phyloP scores from a whole-genome alignment of 2,329 filamentous ascomycete genomes.

The Plectosphaerella sp. region DNA sequence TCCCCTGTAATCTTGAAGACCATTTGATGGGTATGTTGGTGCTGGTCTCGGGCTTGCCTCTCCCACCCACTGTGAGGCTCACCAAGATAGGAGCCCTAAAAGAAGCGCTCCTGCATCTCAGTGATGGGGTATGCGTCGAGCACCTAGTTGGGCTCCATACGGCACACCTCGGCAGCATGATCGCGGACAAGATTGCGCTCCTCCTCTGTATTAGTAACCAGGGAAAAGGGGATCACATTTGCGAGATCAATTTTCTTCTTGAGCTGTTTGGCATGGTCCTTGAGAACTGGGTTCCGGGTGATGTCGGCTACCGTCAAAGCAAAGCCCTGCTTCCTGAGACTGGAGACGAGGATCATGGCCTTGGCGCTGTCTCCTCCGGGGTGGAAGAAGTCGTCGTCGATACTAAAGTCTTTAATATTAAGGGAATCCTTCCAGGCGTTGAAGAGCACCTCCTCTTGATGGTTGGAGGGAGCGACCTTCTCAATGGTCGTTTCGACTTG shows the following conservation, averaged over 20 bases:
- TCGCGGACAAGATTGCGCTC: not conserved
- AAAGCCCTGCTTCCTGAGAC: not conserved
- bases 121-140: not conserved
- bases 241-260: not conserved
- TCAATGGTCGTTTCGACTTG: not conserved
- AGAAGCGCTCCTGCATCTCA: conserved; percentile 3
- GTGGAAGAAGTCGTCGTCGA: conserved; percentile 55
- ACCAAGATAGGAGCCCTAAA: not conserved
- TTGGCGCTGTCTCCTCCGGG: conserved; percentile 45
- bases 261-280: not conserved
- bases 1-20: not conserved
- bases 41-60: not conserved
- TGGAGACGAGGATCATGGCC: conserved; percentile 1
- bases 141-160: not conserved
- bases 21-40: not conserved
- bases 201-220: not conserved
- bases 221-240: not conserved
- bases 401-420: conserved; percentile 36
- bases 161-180: not conserved
- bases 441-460: not conserved
- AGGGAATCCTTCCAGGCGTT: conserved; percentile 31
- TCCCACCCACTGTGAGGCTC: not conserved
- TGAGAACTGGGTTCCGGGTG: conserved; percentile 8
- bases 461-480: not conserved
- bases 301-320: conserved; percentile 9